Percentiles rank a stretch among this genome's conserved stretches.
These are phyloP conservation scores for Davidsoniella eucalypti DNA, from an alignment of 2,329 filamentous ascomycete species.

Conservation along the genomic window DNA sequence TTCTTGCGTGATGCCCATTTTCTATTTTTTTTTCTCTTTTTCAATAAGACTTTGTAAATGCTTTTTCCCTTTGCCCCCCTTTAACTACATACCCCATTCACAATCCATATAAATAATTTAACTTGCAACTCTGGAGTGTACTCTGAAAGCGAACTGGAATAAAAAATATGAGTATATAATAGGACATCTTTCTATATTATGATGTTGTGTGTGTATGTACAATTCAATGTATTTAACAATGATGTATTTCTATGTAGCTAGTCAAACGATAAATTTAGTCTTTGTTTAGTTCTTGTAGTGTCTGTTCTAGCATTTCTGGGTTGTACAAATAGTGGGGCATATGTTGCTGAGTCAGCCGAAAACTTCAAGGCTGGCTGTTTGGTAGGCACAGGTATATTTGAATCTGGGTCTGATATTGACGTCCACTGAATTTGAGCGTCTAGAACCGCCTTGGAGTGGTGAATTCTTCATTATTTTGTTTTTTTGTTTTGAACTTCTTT, in stretches of 20 bases:
- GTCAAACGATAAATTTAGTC: too few relatives aligned
- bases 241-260: too few relatives aligned
- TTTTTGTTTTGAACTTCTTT: background rate
- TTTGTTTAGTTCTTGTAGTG: too few relatives aligned
- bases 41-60: constrained; percentile 7
- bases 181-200: background rate
- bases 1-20: constrained; percentile 13
- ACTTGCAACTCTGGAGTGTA: background rate
- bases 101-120: background rate
- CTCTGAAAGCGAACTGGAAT: too few relatives aligned
- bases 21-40: constrained; percentile 5
- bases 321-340: too few relatives aligned
- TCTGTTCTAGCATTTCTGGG: too few relatives aligned
- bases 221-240: background rate
- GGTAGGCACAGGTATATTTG: background rate
- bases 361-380: constrained; percentile 10
- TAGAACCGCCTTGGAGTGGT: too few relatives aligned
- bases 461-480: background rate
- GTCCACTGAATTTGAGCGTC: too few relatives aligned
- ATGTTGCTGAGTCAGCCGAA: constrained; percentile 7
- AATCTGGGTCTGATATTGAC: background rate
- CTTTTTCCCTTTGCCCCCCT: background rate
- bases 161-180: background rate
- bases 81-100: background rate
- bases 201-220: background rate